Conservation (phyloP, 257 asterid species). For the Solanum dulcamara region DNA sequence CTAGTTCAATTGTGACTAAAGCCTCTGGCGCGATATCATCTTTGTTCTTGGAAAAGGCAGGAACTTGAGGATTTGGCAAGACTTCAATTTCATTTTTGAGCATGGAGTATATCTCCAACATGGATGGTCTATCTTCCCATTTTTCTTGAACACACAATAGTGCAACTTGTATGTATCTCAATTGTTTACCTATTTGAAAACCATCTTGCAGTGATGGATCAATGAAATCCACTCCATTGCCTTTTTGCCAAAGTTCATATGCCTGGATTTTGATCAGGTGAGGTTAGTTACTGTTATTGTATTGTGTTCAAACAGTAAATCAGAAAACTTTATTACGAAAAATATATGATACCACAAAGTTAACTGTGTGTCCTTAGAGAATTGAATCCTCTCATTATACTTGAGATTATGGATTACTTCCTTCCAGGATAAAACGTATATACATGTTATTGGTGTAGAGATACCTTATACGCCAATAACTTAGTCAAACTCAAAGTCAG, state of each 20-base stretch:
- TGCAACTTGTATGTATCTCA: slow-evolving; percentile 25
- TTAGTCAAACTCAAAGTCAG: too few relatives aligned
- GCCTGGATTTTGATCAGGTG: slow-evolving; percentile 14
- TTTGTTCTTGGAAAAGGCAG: slow-evolving; percentile 14
- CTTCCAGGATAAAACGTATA: too few relatives aligned
- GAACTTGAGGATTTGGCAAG: slow-evolving; percentile 12
- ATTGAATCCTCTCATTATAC: too few relatives aligned
- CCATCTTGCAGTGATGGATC: slow-evolving; percentile 17
- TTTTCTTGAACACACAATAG: slow-evolving; percentile 30
- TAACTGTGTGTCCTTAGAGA: too few relatives aligned
- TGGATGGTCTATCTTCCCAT: slow-evolving; percentile 24
- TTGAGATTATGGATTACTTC: too few relatives aligned
- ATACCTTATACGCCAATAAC: too few relatives aligned
- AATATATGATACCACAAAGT: background rate
- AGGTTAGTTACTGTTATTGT: background rate
- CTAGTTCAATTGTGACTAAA: background rate
- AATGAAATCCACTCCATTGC: slow-evolving; percentile 7
- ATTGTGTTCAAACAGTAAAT: background rate
- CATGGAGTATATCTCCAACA: slow-evolving; percentile 32
- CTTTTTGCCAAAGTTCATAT: slow-evolving; percentile 20
- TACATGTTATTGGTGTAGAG: too few relatives aligned
- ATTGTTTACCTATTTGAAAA: background rate
- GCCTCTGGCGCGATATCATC: background rate
- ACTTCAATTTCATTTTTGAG: slow-evolving; percentile 8
- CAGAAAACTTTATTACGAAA: too few relatives aligned